These are phyloP conservation scores for Isatis tinctoria DNA, from an alignment of 345 rosid genomes.

Conservation along the genomic window DNA sequence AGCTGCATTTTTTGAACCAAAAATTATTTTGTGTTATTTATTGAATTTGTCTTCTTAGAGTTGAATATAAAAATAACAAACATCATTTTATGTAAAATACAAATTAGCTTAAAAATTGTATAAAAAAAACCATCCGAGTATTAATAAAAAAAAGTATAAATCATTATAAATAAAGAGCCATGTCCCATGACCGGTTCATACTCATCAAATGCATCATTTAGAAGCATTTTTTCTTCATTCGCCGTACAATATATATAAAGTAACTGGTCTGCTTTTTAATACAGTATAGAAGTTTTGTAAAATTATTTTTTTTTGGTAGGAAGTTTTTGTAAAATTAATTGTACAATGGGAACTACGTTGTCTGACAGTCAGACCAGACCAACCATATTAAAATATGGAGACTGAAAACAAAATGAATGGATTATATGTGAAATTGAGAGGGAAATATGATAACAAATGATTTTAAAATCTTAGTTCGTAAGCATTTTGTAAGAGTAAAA, in stretches of 20 bases:
- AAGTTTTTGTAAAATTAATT: background rate
- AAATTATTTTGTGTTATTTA: background rate
- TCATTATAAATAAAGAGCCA: background rate
- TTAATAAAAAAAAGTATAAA: background rate
- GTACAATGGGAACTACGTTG: background rate
- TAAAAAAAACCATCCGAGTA: background rate
- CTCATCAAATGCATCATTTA: background rate
- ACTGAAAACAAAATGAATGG: too few species aligned
- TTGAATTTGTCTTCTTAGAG: background rate
- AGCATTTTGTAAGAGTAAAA: too few species aligned
- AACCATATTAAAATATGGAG: too few species aligned
- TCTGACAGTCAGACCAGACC: too few species aligned
- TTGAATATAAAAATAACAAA: background rate
- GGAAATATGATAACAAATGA: too few species aligned
- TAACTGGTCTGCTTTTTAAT: background rate
- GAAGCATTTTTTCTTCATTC: background rate
- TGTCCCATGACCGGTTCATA: background rate
- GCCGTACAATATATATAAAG: background rate
- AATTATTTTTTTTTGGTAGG: too few species aligned
- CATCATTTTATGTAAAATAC: background rate
- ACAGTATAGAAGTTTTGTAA: background rate
- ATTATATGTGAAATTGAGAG: too few species aligned
- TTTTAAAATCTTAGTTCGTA: too few species aligned
- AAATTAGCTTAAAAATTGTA: background rate
- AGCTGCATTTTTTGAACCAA: background rate